These are phyloP conservation scores for Termitomyces bulborhizus DNA, from an alignment of 768 basidiomycete species.

Conservation along the genomic window DNA sequence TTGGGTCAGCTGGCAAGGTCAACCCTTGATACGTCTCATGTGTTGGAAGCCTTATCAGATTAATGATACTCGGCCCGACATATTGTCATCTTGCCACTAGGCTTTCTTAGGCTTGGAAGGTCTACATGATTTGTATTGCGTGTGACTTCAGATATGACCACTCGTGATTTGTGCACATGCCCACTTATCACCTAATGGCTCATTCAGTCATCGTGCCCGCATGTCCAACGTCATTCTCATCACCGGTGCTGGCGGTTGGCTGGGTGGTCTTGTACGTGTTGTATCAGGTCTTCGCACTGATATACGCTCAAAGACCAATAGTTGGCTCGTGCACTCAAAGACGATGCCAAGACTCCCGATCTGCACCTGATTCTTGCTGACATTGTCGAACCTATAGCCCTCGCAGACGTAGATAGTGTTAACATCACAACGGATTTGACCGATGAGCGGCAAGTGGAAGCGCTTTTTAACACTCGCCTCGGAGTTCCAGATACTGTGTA, in stretches of 20 bases:
- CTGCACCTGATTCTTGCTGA: slow-evolving; percentile 46
- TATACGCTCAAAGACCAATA: slow-evolving; percentile 10
- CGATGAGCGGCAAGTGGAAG: slow-evolving; percentile 25
- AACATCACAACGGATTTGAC: slow-evolving; percentile 36
- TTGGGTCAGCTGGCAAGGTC: slow-evolving; percentile 36
- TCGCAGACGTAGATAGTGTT: slow-evolving; percentile 22
- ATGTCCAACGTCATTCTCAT: slow-evolving; percentile 32
- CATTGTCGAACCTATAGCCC: slow-evolving; percentile 33
- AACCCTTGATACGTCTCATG: slow-evolving; percentile 1
- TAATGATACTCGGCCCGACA: background rate
- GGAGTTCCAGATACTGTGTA: slow-evolving; percentile 39
- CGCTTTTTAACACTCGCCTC: slow-evolving; percentile 30
- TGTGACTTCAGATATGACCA: background rate
- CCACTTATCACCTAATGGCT: background rate
- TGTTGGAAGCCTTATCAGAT: background rate
- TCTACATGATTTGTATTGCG: background rate
- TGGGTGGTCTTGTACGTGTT: slow-evolving; percentile 29
- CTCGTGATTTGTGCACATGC: background rate
- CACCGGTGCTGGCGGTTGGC: slow-evolving; percentile 37
- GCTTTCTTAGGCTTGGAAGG: no score
- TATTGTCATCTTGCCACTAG: no score
- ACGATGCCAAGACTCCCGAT: slow-evolving; percentile 27
- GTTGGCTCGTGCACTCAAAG: slow-evolving; percentile 29
- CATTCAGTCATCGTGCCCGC: background rate
- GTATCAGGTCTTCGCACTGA: background rate